Conservation (phyloP, 805 yeast genomes). For the Cyberlindnera americana region DNA sequence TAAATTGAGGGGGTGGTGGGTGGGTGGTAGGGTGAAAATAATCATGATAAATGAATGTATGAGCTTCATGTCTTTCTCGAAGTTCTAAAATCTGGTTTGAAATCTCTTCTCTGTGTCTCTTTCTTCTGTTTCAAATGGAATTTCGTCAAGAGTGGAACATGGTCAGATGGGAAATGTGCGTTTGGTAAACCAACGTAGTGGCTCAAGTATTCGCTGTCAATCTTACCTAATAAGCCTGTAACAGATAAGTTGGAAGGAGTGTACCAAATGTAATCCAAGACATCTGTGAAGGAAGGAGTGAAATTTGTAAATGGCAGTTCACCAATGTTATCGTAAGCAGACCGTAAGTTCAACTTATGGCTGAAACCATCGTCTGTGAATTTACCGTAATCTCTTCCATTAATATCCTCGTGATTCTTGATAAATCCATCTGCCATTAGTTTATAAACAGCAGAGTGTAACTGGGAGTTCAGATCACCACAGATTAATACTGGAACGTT, state of each 20-base stretch:
- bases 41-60: neutral
- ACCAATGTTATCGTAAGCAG: constrained; percentile 79
- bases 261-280: constrained; percentile 95
- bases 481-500: constrained; percentile 78
- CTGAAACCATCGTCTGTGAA: constrained; percentile 86
- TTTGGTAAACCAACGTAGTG: constrained; percentile 91
- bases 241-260: constrained; percentile 78
- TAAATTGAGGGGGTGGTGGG: too few species aligned
- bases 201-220: constrained; percentile 72
- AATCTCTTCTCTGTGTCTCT: constrained; percentile 22
- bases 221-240: constrained; percentile 78
- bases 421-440: constrained; percentile 78
- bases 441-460: constrained; percentile 88
- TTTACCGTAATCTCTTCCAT: constrained; percentile 85
- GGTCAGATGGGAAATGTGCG: constrained; percentile 92
- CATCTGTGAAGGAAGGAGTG: constrained; percentile 90
- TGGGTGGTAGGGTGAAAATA: too few species aligned
- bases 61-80: constrained; percentile 30
- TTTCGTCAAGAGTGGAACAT: constrained; percentile 79
- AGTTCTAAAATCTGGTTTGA: constrained; percentile 26
- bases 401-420: constrained; percentile 74
- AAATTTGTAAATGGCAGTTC: constrained; percentile 93
- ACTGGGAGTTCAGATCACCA: constrained; percentile 92
- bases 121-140: constrained; percentile 42
- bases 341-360: constrained; percentile 76